phyloP scores from a whole-genome alignment of 148 eudicot species.

The Vaccinium myrtillus region DNA sequence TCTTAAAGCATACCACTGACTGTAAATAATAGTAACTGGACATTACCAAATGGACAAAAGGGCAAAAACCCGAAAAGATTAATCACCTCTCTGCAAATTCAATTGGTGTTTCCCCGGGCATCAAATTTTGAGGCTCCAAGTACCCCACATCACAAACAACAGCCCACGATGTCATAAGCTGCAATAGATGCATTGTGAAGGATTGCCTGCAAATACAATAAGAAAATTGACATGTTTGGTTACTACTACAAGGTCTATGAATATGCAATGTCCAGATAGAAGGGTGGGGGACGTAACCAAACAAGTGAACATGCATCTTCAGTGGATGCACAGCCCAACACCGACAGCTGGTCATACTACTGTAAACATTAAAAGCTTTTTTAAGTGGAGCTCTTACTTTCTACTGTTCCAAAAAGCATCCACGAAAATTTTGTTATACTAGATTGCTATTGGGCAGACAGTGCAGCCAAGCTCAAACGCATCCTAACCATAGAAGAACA shows the following conservation, averaged over 20 bases:
- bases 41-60: neutral
- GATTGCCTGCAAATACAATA: slow-evolving; percentile 64
- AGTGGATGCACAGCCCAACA: neutral
- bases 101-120: slow-evolving; percentile 88
- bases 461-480: slow-evolving; percentile 96
- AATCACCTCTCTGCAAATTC: slow-evolving; percentile 93
- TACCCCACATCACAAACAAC: slow-evolving; percentile 99
- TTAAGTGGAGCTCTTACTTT: slow-evolving; percentile 57
- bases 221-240: neutral
- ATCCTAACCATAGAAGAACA: slow-evolving; percentile 47
- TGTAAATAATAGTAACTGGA: neutral
- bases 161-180: slow-evolving; percentile 99
- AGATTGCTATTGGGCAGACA: slow-evolving; percentile 93
- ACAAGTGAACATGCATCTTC: neutral
- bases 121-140: slow-evolving; percentile 86
- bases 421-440: slow-evolving; percentile 96
- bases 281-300: neutral
- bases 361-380: neutral
- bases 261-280: neutral
- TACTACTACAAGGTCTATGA: neutral
- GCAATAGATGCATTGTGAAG: slow-evolving; percentile 88
- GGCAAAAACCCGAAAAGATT: neutral
- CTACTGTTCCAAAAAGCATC: slow-evolving; percentile 98
- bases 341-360: neutral
- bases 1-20: neutral